Evolutionary conservation across 192 early-diverging fungal species (phyloP).

Genomic region (Gryganskiella cystojenkinii): DNA sequence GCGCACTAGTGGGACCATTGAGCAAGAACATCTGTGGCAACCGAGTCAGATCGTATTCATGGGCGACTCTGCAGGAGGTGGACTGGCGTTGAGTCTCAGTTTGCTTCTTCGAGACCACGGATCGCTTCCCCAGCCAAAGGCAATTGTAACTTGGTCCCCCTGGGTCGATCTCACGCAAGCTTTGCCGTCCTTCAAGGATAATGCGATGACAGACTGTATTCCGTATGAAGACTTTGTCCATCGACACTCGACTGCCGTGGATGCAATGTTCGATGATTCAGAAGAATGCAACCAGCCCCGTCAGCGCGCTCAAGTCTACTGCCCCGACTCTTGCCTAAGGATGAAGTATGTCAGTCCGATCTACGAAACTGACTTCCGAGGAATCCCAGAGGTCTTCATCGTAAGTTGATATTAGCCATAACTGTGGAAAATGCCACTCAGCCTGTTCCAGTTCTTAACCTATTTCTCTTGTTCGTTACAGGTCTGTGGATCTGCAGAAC

Average conservation of each 20-base stretch:
- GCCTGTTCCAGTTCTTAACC: neutral
- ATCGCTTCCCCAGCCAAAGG: conserved; percentile 61
- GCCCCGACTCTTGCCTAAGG: conserved; percentile 49
- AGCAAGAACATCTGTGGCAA: conserved; percentile 25
- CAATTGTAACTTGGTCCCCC: conserved; percentile 68
- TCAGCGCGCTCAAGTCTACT: conserved; percentile 42
- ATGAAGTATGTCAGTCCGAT: conserved; percentile 58
- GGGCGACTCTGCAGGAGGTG: conserved; percentile 76
- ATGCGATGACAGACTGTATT: conserved; percentile 56
- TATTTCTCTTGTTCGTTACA: conserved; percentile 13
- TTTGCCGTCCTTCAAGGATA: conserved; percentile 55
- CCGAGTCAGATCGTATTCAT: conserved; percentile 67
- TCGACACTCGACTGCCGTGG: conserved; percentile 20
- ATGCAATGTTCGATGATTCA: conserved; percentile 47
- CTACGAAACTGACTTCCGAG: conserved; percentile 46
- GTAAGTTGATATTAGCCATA: conserved; percentile 54
- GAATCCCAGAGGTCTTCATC: conserved; percentile 55
- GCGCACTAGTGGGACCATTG: conserved; percentile 16
- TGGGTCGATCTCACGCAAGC: conserved; percentile 70
- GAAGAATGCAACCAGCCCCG: conserved; percentile 14
- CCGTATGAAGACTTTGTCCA: conserved; percentile 52
- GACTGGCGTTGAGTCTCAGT: conserved; percentile 60
- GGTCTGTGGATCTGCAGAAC: conserved; percentile 56
- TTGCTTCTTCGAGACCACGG: conserved; percentile 64
- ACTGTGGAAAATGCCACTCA: too few species aligned